Conservation (phyloP, 2,329 filamentous ascomycete species). For the Sporothrix globosa region DNA sequence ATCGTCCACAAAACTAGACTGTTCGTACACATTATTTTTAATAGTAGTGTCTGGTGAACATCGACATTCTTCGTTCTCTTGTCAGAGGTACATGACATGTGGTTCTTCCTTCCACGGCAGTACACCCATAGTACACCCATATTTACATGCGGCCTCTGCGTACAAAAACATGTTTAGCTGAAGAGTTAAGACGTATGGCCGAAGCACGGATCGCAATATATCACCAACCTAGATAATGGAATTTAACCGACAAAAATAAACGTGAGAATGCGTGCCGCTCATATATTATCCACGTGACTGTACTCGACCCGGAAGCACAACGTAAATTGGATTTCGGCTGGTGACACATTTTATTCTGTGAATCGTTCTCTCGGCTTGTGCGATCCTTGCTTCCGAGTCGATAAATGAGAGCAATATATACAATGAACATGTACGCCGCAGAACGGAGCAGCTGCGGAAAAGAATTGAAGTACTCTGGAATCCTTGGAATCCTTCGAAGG, state of each 20-base stretch:
- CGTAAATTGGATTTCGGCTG: neutral
- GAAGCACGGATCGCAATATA: neutral
- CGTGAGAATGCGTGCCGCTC: neutral
- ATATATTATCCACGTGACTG: slow-evolving; percentile 9
- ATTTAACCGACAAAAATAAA: slow-evolving; percentile 1
- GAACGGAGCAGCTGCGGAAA: neutral
- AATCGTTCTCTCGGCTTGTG: neutral
- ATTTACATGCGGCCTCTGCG: neutral
- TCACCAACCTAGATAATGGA: neutral
- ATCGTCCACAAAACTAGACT: no score
- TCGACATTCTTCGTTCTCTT: neutral
- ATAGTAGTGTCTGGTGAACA: neutral
- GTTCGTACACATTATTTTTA: neutral
- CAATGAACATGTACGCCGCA: neutral
- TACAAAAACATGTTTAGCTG: neutral
- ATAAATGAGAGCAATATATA: neutral
- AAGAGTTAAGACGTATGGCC: neutral
- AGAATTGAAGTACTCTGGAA: neutral
- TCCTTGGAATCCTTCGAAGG: neutral
- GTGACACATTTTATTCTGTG: neutral
- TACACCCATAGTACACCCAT: neutral
- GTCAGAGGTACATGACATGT: slow-evolving; percentile 3
- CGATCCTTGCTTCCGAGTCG: slow-evolving; percentile 2
- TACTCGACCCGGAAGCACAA: neutral
- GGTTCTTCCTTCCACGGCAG: neutral